Evolutionary conservation across 2,329 filamentous ascomycete genomes (phyloP).

Genomic region (Chrysoporthe puriensis): DNA sequence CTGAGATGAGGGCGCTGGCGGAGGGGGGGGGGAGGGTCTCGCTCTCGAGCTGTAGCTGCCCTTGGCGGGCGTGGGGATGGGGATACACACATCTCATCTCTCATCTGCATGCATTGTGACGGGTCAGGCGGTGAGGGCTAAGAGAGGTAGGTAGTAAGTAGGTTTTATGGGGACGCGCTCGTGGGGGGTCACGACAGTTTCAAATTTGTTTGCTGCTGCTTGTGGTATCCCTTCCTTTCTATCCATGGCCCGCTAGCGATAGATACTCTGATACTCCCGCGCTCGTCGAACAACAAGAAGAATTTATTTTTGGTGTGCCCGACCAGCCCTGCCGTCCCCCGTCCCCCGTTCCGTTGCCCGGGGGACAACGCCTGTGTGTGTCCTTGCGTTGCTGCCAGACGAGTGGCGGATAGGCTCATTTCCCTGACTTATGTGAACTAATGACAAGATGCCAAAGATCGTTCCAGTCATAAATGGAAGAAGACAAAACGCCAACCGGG

Average conservation of each 20-base stretch:
- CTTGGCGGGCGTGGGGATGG: neutral
- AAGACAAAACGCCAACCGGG: neutral
- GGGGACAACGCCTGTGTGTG: no score
- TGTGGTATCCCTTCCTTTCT: neutral
- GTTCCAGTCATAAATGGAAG: neutral
- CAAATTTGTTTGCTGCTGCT: neutral
- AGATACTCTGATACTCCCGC: neutral
- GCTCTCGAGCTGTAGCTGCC: neutral
- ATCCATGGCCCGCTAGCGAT: neutral
- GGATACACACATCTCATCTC: neutral
- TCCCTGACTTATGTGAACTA: neutral
- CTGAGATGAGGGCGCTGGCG: no score
- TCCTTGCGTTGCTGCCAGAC: no score
- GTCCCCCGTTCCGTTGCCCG: no score
- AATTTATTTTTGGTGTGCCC: neutral
- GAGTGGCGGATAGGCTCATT: neutral
- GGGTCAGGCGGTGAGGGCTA: conserved; percentile 1
- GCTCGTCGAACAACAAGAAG: neutral
- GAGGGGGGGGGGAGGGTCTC: no score
- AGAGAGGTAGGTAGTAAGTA: neutral
- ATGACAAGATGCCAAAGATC: neutral
- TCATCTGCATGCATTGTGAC: neutral
- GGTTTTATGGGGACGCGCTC: no score
- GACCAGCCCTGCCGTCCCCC: neutral
- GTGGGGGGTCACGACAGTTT: no score